These are phyloP conservation scores for Yarrowia keelungensis DNA, from an alignment of 805 yeast genomes.

Conservation along the genomic window DNA sequence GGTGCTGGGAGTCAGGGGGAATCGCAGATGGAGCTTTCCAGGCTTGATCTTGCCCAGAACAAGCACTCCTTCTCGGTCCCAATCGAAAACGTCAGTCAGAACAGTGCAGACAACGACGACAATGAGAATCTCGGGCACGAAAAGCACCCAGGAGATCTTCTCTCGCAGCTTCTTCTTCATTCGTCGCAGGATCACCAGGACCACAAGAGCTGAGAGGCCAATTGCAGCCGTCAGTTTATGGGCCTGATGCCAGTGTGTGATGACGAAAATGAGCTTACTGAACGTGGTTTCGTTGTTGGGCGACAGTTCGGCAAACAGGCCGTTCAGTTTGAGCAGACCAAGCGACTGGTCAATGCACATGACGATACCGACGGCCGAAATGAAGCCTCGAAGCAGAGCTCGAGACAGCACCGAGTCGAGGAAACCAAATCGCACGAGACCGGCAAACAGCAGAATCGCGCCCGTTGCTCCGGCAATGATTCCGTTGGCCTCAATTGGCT, in stretches of 20 bases:
- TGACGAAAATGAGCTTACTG: slow-evolving; percentile 68
- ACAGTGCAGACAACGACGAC: slow-evolving; percentile 70
- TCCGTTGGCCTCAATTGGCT: slow-evolving; percentile 65
- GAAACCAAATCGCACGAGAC: slow-evolving; percentile 84
- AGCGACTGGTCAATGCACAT: slow-evolving; percentile 81
- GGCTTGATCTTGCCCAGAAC: slow-evolving; percentile 73
- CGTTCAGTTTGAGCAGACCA: slow-evolving; percentile 71
- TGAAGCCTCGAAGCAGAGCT: slow-evolving; percentile 79
- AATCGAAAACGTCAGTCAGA: slow-evolving; percentile 54
- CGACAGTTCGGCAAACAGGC: slow-evolving; percentile 50
- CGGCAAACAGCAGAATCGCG: slow-evolving; percentile 70
- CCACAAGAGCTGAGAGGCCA: slow-evolving; percentile 60
- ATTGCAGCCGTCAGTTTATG: slow-evolving; percentile 69
- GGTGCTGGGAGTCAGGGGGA: slow-evolving; percentile 63
- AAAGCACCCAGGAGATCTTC: slow-evolving; percentile 56
- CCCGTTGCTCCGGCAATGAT: slow-evolving; percentile 80
- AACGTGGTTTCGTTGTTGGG: slow-evolving; percentile 71
- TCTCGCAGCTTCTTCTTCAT: slow-evolving; percentile 52
- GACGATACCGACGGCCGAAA: slow-evolving; percentile 83
- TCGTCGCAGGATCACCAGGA: slow-evolving; percentile 55
- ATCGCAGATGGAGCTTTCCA: slow-evolving; percentile 57
- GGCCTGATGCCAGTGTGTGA: slow-evolving; percentile 55
- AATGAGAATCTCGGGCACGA: slow-evolving; percentile 83
- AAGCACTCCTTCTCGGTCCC: slow-evolving; percentile 58
- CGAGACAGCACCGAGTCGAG: slow-evolving; percentile 80